Conservation (phyloP, 352 stramenopile species). For the Globisporangium orthogonon region DNA sequence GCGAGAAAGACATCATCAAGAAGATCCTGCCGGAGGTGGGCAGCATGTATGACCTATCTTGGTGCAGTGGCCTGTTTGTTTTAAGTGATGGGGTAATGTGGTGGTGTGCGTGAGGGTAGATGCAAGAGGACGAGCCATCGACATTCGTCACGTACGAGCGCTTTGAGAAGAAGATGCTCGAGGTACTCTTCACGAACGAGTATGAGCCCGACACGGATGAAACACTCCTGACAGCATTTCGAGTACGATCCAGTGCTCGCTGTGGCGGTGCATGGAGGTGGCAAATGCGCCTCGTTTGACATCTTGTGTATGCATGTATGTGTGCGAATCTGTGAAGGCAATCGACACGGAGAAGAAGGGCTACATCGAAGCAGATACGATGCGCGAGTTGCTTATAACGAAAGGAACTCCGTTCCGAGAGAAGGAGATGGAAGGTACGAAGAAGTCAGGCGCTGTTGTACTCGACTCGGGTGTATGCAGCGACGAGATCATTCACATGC, state of each 20-base stretch:
- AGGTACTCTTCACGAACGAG: slow-evolving; percentile 84
- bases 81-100: not conserved
- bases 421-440: slow-evolving; percentile 84
- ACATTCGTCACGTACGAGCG: slow-evolving; percentile 87
- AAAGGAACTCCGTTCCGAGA: slow-evolving; percentile 88
- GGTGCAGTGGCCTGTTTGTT: not conserved
- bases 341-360: slow-evolving; percentile 78
- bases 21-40: slow-evolving; percentile 85
- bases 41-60: not conserved
- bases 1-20: slow-evolving; percentile 89
- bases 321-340: slow-evolving; percentile 17
- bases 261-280: not conserved
- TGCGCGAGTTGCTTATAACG: slow-evolving; percentile 83
- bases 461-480: no score
- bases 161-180: slow-evolving; percentile 92
- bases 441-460: not conserved
- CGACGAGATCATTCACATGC: not conserved
- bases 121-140: slow-evolving; percentile 88
- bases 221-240: slow-evolving; percentile 78
- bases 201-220: slow-evolving; percentile 88
- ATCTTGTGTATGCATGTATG: not conserved
- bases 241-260: slow-evolving; percentile 12
- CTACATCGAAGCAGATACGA: slow-evolving; percentile 87
- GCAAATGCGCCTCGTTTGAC: no score
- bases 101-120: slow-evolving; percentile 22